Evolutionary conservation across 2,329 filamentous ascomycete genomes (phyloP), one percentile per base, ranked within the genome.

Genomic region (Rhinocladiella mackenziei): DNA sequence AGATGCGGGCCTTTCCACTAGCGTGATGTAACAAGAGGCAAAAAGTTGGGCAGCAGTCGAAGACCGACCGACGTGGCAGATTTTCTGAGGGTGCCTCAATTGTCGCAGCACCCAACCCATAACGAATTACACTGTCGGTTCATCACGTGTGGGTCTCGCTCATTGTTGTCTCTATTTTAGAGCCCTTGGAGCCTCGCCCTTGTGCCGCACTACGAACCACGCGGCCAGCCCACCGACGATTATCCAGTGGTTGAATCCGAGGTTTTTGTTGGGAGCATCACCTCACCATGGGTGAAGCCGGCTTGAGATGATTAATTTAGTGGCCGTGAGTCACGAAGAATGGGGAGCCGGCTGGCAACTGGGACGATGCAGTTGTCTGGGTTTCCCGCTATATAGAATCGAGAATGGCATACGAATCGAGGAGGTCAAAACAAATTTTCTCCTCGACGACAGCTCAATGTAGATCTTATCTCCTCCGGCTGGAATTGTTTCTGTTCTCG

Each of bases 61-160:
- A 39, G 43, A 32, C 39, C 10, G 26, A 34, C 35, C 47, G 38
- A 53, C 50, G 50, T 53, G 50, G 50, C 50, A 53, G 39, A 26
- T 10, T 47, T 50, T 53, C 46, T 50, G 42, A 45, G 50, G 50
- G 36, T 53, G 50, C 50, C 50, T 47, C 40, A 36, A 42, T 37
- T 47, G 30, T 43, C 37, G 35, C 43, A 29, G 31, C 30, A 53
- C 46, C 46, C 46, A 35, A 50, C 45, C 34, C 9, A 14, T 19
- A 26, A 36, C 50, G 43, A 53, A 53, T 53, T 25, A 41, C 30
- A 35, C 14, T 18, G 22, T 15, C n/a, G 29, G 25, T 29, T 23
- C 20, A 15, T 39, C 31, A 20, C 17, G 14, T 29, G 38, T 46
- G 49, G 42, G 33, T 43, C 42, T 39, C 17, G n/a, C 15, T 29